Percentiles rank a stretch among this genome's conserved stretches.
phyloP scores from a whole-genome alignment of 2,329 filamentous ascomycete genomes.

The Epichloe baconii region DNA sequence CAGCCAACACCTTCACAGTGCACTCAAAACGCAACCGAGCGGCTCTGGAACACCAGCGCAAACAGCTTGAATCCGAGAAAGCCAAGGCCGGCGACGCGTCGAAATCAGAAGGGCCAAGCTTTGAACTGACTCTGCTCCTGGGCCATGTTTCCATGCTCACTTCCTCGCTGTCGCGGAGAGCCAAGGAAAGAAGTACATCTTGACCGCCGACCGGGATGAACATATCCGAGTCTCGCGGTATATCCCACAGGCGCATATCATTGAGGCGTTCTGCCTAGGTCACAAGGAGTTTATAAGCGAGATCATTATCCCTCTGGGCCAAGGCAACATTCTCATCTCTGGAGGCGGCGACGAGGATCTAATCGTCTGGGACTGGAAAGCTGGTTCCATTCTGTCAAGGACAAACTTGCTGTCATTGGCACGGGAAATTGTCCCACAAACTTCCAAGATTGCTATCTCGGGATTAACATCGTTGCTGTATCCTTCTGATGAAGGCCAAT shows the following conservation, averaged over 20 bases:
- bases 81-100: conserved; percentile 13
- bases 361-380: conserved; percentile 71
- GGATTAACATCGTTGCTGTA: conserved; percentile 24
- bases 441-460: conserved; percentile 34
- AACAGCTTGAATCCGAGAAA: conserved; percentile 25
- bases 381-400: conserved; percentile 38
- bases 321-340: conserved; percentile 57
- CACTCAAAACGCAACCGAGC: conserved; percentile 51
- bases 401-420: conserved; percentile 36
- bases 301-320: conserved; percentile 48
- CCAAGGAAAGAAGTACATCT: conserved; percentile 32
- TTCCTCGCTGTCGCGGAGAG: conserved; percentile 45
- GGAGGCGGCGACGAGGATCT: conserved; percentile 76
- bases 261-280: conserved; percentile 80
- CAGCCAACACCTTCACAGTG: conserved; percentile 46
- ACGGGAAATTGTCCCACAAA: conserved; percentile 21
- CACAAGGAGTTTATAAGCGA: conserved; percentile 76
- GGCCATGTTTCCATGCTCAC: conserved; percentile 96
- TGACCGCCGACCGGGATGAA: conserved; percentile 45
- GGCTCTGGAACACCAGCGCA: conserved; percentile 46
- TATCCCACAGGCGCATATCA: conserved; percentile 71
- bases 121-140: conserved; percentile 67
- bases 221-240: conserved; percentile 83
- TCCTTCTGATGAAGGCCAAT: conserved; percentile 14
- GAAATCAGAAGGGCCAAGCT: conserved; percentile 31